Conservation (phyloP, 1,139 yeast species). For the Lizanozyma gosingica region DNA sequence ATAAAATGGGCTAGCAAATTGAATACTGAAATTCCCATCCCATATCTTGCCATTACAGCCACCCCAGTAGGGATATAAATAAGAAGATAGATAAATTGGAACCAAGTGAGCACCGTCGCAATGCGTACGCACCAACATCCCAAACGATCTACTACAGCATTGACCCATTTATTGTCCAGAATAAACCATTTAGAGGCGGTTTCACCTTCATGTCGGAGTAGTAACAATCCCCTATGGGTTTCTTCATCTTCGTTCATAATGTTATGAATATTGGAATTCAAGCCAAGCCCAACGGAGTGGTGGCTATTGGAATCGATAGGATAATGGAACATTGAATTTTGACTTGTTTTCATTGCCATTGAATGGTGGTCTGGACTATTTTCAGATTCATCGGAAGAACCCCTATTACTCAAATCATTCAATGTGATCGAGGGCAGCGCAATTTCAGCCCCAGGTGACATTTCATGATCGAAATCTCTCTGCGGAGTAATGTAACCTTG, state of each 20-base stretch:
- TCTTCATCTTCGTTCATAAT: not conserved
- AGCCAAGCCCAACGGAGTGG: constrained; percentile 10
- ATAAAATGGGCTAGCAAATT: constrained; percentile 90
- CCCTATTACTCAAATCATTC: constrained; percentile 16
- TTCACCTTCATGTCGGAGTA: not conserved
- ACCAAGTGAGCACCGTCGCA: not conserved
- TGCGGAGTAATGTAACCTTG: not conserved
- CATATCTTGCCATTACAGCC: constrained; percentile 64
- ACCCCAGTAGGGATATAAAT: constrained; percentile 65
- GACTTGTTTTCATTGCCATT: not conserved
- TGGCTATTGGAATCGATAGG: constrained; percentile 1
- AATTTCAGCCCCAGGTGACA: constrained; percentile 1
- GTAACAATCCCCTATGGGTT: no score
- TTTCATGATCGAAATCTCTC: not conserved
- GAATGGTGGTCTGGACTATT: constrained; percentile 6
- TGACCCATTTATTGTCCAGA: constrained; percentile 1
- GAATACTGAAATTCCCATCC: constrained; percentile 58
- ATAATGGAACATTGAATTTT: constrained; percentile 1
- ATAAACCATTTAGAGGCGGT: not conserved
- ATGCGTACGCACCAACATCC: constrained; percentile 3
- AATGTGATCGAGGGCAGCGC: constrained; percentile 30
- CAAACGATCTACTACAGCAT: constrained; percentile 2
- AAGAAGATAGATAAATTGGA: constrained; percentile 42
- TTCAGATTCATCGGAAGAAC: not conserved
- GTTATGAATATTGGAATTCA: no score